phyloP scores from a whole-genome alignment of 2,329 filamentous ascomycete species.

The Tolypocladium amazonense region DNA sequence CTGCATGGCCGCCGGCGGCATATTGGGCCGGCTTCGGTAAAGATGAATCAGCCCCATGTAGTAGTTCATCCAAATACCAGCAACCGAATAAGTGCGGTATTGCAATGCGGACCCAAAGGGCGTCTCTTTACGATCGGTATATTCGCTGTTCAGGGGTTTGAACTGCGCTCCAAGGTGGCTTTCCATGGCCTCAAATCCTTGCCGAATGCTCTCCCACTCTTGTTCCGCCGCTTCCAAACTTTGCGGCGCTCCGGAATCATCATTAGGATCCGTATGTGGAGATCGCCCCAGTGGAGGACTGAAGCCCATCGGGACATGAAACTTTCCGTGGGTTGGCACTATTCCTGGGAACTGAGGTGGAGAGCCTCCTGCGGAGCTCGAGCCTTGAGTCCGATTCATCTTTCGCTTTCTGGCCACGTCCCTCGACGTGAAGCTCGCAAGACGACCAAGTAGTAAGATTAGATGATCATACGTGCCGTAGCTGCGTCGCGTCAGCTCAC shows the following conservation, averaged over 20 bases:
- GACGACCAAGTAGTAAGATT: constrained; percentile 67
- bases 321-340: constrained; percentile 39
- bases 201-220: constrained; percentile 70
- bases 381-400: constrained; percentile 28
- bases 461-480: constrained; percentile 88
- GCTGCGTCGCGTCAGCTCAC: constrained; percentile 30
- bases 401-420: constrained; percentile 72
- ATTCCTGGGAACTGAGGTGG: constrained; percentile 43
- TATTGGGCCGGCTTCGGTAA: constrained; percentile 73
- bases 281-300: constrained; percentile 35
- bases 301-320: constrained; percentile 43
- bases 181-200: constrained; percentile 59
- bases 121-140: constrained; percentile 46
- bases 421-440: constrained; percentile 66
- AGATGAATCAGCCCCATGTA: constrained; percentile 77
- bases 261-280: constrained; percentile 29
- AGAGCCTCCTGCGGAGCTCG: constrained; percentile 18
- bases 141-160: constrained; percentile 61
- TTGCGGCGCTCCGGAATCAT: constrained; percentile 49
- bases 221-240: constrained; percentile 58
- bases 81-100: constrained; percentile 80
- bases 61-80: constrained; percentile 77
- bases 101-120: constrained; percentile 76
- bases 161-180: constrained; percentile 63
- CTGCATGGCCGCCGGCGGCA: constrained; percentile 85